These are phyloP conservation scores for Moricandia arvensis DNA, from an alignment of 345 rosid species.

Conservation along the genomic window DNA sequence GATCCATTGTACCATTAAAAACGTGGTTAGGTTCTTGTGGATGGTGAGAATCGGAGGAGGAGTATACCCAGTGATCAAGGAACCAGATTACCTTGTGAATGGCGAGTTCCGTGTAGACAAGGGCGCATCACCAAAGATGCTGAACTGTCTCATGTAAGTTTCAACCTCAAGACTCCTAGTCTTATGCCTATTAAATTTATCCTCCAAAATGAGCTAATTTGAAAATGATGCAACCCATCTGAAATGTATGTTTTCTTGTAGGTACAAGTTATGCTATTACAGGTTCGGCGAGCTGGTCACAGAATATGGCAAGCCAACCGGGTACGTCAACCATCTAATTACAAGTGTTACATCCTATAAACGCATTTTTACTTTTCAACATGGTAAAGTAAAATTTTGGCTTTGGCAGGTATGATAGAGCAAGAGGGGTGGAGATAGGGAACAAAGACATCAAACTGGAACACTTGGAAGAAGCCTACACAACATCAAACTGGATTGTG, in stretches of 20 bases:
- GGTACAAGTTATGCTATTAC: constrained; percentile 96
- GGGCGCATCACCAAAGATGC: constrained; percentile 96
- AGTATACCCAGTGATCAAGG: constrained; percentile 95
- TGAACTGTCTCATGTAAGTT: constrained; percentile 98
- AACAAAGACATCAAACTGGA: constrained; percentile 91
- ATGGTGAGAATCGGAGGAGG: constrained; percentile 99
- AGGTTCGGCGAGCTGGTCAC: constrained; percentile 95
- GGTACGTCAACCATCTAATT: constrained; percentile 52
- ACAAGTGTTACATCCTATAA: background rate
- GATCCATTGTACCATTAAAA: background rate
- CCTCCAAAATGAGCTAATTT: background rate
- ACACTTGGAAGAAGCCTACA: constrained; percentile 93
- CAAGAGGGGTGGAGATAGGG: constrained; percentile 97
- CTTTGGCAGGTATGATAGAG: constrained; percentile 80
- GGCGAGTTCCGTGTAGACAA: constrained; percentile 99
- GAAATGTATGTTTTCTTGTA: constrained; percentile 29
- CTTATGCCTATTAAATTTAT: background rate
- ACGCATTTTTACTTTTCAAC: background rate
- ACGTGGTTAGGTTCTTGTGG: constrained; percentile 78
- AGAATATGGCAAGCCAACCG: constrained; percentile 89
- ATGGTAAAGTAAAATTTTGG: background rate
- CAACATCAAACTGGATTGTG: constrained; percentile 96
- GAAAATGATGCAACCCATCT: constrained; percentile 6
- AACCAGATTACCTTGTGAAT: constrained; percentile 95
- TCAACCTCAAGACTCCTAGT: background rate